phyloP scores from a whole-genome alignment of 2,329 filamentous ascomycete genomes.

The Aspergillus brasiliensis region DNA sequence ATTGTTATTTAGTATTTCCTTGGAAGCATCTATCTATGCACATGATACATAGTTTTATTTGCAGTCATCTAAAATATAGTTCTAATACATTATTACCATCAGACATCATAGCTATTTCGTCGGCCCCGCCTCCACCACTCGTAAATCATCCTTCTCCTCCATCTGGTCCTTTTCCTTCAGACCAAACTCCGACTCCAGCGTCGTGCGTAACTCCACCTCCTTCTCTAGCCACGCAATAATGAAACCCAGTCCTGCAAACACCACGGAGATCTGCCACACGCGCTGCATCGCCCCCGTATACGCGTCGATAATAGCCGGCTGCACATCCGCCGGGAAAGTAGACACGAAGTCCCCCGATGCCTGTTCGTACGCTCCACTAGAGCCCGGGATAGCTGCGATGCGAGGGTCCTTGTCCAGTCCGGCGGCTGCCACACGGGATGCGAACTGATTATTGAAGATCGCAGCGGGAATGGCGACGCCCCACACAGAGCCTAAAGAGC shows the following conservation, averaged over 20 bases:
- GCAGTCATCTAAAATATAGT: too few species aligned
- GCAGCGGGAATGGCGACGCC: slow-evolving; percentile 32
- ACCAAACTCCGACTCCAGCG: slow-evolving; percentile 18
- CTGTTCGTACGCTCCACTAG: not conserved
- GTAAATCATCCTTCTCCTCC: too few species aligned
- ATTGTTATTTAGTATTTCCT: too few species aligned
- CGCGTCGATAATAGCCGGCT: slow-evolving; percentile 4
- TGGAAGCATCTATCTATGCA: too few species aligned
- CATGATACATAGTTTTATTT: too few species aligned
- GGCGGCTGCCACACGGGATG: too few species aligned
- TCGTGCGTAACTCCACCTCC: slow-evolving; percentile 15
- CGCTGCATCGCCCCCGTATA: slow-evolving; percentile 14
- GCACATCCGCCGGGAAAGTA: not conserved
- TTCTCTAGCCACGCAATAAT: slow-evolving; percentile 15
- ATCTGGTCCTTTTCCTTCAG: not conserved
- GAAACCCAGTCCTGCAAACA: slow-evolving; percentile 18
- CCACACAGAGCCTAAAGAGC: slow-evolving; percentile 35
- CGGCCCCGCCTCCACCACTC: too few species aligned
- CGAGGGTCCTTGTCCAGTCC: too few species aligned
- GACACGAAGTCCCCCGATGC: not conserved
- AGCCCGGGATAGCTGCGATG: too few species aligned
- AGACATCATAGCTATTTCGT: too few species aligned
- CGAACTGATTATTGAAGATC: slow-evolving; percentile 32
- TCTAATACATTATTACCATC: too few species aligned
- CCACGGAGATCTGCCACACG: slow-evolving; percentile 19